Evolutionary conservation across 169 alveolate species (phyloP).

Genomic region (Eimeria sp.): DNA sequence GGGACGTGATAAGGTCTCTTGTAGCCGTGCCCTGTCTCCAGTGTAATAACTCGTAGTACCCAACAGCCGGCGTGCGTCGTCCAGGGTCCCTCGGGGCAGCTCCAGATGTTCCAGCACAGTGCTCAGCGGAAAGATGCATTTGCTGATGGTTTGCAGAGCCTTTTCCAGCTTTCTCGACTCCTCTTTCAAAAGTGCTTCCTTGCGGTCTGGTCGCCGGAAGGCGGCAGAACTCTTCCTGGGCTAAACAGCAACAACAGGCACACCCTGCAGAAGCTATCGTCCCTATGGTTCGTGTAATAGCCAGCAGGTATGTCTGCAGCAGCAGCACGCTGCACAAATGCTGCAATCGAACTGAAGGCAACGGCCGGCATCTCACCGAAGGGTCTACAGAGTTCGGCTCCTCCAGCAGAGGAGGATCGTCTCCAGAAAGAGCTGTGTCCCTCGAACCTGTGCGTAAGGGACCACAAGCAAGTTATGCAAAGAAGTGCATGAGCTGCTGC

Average conservation of each 20-base stretch:
- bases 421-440: conserved; percentile 18
- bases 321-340: neutral
- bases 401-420: neutral
- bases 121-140: conserved; percentile 3
- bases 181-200: neutral
- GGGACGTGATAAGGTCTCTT: neutral
- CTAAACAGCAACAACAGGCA: neutral
- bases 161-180: neutral
- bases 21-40: conserved; percentile 6
- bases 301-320: neutral
- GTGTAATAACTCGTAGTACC: neutral
- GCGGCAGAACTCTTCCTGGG: neutral
- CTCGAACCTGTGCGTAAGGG: neutral
- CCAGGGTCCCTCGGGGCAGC: conserved; percentile 11
- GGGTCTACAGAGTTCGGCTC: conserved; percentile 10
- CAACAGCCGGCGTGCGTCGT: conserved; percentile 7
- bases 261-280: neutral
- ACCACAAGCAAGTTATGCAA: neutral
- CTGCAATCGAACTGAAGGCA: neutral
- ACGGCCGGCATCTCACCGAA: neutral
- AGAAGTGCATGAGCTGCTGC: neutral
- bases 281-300: neutral
- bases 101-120: conserved; percentile 3
- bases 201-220: neutral
- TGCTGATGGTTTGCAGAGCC: neutral